Percentiles rank a stretch among this genome's conserved stretches.
Evolutionary conservation across 2,329 filamentous ascomycete species (phyloP).

Genomic region (Pseudogymnoascus sp.): DNA sequence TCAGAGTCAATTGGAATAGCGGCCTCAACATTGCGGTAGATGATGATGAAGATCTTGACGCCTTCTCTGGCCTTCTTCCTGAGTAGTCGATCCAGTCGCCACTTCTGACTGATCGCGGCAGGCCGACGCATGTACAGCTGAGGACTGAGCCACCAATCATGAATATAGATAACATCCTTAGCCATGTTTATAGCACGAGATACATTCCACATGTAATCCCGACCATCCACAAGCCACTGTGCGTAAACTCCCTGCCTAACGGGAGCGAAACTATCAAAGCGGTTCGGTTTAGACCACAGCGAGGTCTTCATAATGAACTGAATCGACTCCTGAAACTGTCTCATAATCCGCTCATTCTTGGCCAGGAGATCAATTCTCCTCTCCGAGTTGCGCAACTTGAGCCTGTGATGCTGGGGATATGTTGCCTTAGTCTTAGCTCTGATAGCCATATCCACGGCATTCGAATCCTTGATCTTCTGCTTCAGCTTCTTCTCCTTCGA

Average conservation of each 20-base stretch:
- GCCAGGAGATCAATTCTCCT: constrained; percentile 86
- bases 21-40: constrained; percentile 95
- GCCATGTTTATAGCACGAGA: constrained; percentile 95
- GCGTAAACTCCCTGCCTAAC: constrained; percentile 80
- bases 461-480: constrained; percentile 50
- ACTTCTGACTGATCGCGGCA: constrained; percentile 93
- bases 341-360: constrained; percentile 78
- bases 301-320: constrained; percentile 76
- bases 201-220: constrained; percentile 99
- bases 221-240: constrained; percentile 92
- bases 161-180: constrained; percentile 95
- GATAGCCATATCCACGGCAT: constrained; percentile 54
- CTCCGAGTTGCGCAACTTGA: constrained; percentile 86
- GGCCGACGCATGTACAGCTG: constrained; percentile 92
- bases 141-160: constrained; percentile 98
- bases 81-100: constrained; percentile 88
- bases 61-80: constrained; percentile 89
- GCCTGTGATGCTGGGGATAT: constrained; percentile 63
- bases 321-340: constrained; percentile 92
- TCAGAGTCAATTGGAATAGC: constrained; percentile 97
- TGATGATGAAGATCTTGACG: constrained; percentile 94
- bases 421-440: constrained; percentile 29
- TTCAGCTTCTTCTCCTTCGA: constrained; percentile 56
- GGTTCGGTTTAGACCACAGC: constrained; percentile 71
- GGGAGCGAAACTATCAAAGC: constrained; percentile 90